These are phyloP conservation scores for Amphicarpaea edgeworthii DNA, from an alignment of 306 rosid genomes.

Conservation along the genomic window DNA sequence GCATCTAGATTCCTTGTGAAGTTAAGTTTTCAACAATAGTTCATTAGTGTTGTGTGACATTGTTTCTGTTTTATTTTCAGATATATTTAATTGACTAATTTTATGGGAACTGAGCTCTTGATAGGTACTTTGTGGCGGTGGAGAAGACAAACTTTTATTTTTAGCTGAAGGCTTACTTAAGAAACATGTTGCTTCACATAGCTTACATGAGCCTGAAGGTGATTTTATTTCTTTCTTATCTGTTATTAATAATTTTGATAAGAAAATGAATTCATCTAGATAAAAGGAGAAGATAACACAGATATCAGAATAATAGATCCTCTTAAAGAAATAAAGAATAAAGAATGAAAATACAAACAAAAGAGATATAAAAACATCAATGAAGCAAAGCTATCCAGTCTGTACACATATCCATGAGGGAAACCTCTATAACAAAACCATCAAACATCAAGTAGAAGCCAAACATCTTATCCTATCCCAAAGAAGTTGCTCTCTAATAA, in stretches of 20 bases:
- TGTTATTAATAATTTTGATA: conserved; percentile 10
- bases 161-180: conserved; percentile 96
- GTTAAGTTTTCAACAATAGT: conserved; percentile 21
- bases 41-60: conserved; percentile 4
- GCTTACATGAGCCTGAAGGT: conserved; percentile 98
- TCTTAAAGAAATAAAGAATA: neutral
- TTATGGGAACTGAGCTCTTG: conserved; percentile 47
- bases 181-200: conserved; percentile 91
- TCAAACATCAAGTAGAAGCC: neutral
- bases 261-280: neutral
- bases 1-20: conserved; percentile 15
- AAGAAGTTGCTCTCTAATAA: neutral
- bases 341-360: neutral
- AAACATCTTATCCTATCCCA: neutral
- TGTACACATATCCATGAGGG: neutral
- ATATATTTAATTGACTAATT: conserved; percentile 35
- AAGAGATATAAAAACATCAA: conserved; percentile 6
- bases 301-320: neutral
- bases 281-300: neutral
- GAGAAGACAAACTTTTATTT: conserved; percentile 84
- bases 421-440: neutral
- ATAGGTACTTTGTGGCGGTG: conserved; percentile 81
- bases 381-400: conserved; percentile 21
- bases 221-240: conserved; percentile 21
- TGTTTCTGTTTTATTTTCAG: conserved; percentile 24